Evolutionary conservation across 2,329 filamentous ascomycete genomes (phyloP), one percentile per base, ranked within the genome.

Genomic region (Ophiostoma tasmaniense): DNA sequence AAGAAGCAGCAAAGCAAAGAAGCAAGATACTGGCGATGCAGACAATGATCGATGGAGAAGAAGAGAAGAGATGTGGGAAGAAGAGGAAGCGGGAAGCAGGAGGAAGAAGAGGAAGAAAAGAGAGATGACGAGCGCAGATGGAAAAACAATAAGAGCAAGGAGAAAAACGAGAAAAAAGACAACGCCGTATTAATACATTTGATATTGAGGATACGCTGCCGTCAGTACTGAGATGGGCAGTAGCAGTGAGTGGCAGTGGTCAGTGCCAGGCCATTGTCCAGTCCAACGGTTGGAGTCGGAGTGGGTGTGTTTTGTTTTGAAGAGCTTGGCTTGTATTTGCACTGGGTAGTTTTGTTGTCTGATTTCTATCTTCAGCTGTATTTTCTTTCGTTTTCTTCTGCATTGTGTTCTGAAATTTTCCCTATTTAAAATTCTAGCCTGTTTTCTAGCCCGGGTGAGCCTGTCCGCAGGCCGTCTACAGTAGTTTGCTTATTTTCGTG

Each of bases 211-310:
- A 17, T 45, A 42, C 62, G 20, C 11, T 22, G 61, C 11, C 20
- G 61, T 35, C n/a, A 64, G 33, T 64, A 35, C 14, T 30, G 1
- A 37, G 33, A 39, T 37, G 33, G 33, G 33, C 33, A 33, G 33
- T 33, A 8, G 33, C 30, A 17, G 50, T 25, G n/a, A 62, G 59
- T 10, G 30, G 28, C 17, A 39, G 37, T 39, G 37, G 37, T 39
- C 37, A 39, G 37, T 39, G 37, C 25, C 30, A 35, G 59, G 33
- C 10, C n/a, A 22, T 6, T 20, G 39, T 17, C 37, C 28, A 50
- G 37, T 25, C 64, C 37, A 39, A 66, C 64, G 25, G 64, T 65
- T 28, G 64, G 64, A 65, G 64, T 65, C 64, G 35, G n/a, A 65
- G 64, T 65, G 64, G 64, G 37, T 42, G 64, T 64, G n/a, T 42